Evolutionary conservation across 768 basidiomycete species (phyloP), one percentile per base, ranked within the genome.

Genomic region (Podaxis pistillaris): DNA sequence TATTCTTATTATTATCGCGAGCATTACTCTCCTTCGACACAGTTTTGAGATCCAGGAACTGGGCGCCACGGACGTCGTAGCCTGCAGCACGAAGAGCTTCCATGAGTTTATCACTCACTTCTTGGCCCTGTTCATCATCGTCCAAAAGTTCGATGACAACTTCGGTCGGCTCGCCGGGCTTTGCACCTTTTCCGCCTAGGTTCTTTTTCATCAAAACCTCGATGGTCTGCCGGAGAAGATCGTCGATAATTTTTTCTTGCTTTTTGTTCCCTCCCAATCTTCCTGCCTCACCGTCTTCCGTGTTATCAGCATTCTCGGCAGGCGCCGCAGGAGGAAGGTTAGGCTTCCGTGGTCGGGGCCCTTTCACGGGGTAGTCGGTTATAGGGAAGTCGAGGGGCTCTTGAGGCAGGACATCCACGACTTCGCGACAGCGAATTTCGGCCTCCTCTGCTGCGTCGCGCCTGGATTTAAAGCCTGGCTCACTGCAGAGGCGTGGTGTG

Each of bases 401-500:
- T 52, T 70, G 64, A 47, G 73, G 69, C 52, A 67, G 64, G 49
- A 72, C 69, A 62, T 81, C 73, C 62, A 94, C 80, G 65, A 95
- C 81, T 74, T 93, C 86, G 52, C 93, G 87, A 74, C 93, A 95
- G 61, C 86, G 86, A 68, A 94, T 88, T 68, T 82, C 76, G 11
- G 87, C 80, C 67, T 93, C 90, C 56, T 86, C 85, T 54, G 80
- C 81, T 41, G 81, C 77, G 66, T 91, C 88, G 52, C 81, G 81
- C 36, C 80, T 85, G 60, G 91, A 90, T 73, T 85, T 90, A 79
- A 99, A 98, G 11, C 95, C 93, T 17, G 95, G 95, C 68, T 96
- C 90, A 63, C 88, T 86, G 71, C 97, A 98, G 19, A 99, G 81
- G 60, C 94, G 90, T 37, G 97, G 96, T 0, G 96, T 97, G 73